Percentiles rank a stretch among this genome's conserved stretches.
phyloP scores from a whole-genome alignment of 495 filamentous ascomycete species.

The Aspergillus nanangensis region DNA sequence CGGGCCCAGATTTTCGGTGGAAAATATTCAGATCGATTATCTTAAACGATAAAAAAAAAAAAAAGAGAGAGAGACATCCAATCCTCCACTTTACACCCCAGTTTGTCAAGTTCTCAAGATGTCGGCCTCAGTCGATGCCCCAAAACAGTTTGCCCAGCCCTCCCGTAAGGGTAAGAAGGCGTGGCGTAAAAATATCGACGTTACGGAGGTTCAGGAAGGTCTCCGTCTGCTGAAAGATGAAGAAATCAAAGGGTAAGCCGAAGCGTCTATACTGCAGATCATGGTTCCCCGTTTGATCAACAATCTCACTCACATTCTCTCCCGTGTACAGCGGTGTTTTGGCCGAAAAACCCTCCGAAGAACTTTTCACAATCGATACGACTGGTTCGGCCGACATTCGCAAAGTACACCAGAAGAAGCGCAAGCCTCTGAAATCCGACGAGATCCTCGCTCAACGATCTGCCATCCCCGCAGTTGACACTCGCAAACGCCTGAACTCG shows the following conservation, averaged over 20 bases:
- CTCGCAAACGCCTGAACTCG: conserved; percentile 63
- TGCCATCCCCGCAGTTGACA: conserved; percentile 69
- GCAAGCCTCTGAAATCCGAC: conserved; percentile 78
- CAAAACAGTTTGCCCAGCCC: conserved; percentile 68
- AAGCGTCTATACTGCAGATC: no score
- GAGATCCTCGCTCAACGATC: conserved; percentile 86
- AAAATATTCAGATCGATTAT: conserved; percentile 18
- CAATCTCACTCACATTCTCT: not conserved
- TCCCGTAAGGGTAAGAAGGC: conserved; percentile 97
- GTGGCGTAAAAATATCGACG: conserved; percentile 96
- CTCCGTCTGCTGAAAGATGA: conserved; percentile 81
- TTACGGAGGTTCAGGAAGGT: conserved; percentile 77
- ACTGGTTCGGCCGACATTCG: conserved; percentile 59
- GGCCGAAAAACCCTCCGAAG: conserved; percentile 68
- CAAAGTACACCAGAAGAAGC: conserved; percentile 56
- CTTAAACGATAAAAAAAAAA: conserved; percentile 21
- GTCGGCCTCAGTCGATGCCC: conserved; percentile 39
- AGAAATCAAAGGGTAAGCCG: conserved; percentile 74
- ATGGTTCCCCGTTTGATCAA: no score
- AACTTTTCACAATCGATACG: conserved; percentile 80
- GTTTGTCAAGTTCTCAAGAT: conserved; percentile 19
- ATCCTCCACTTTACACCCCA: not conserved
- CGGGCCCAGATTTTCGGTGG: conserved; percentile 29
- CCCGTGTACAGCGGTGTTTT: conserved; percentile 63
- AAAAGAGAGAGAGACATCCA: conserved; percentile 12